Percentiles rank a stretch among this genome's conserved stretches.
Conservation (phyloP, 306 rosid genomes). For the Cyamopsis tetragonoloba region DNA sequence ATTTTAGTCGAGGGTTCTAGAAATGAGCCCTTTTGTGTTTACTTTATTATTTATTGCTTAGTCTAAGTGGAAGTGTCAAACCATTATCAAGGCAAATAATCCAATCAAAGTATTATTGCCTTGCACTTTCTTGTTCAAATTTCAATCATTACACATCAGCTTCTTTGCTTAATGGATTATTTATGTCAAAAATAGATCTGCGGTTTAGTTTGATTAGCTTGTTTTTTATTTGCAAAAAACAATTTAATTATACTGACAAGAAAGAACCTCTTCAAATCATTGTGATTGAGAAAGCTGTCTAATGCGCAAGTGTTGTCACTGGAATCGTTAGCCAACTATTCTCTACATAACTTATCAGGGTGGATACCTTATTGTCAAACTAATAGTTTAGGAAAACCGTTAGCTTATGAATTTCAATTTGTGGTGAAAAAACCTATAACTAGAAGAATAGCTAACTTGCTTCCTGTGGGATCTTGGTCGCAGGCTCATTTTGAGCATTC, state of each 20-base stretch:
- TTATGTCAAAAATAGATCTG: not conserved
- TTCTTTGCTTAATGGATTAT: slow-evolving; percentile 1
- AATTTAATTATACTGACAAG: not conserved
- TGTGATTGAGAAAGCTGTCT: slow-evolving; percentile 8
- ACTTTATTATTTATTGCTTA: not conserved
- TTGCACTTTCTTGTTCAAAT: not conserved
- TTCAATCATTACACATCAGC: not conserved
- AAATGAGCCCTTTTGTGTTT: too few relatives aligned
- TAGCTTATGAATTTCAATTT: not conserved
- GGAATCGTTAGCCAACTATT: too few relatives aligned
- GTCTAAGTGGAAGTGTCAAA: not conserved
- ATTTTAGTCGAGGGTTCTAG: not conserved
- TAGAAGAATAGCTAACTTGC: not conserved
- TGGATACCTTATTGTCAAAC: not conserved
- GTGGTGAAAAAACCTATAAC: not conserved
- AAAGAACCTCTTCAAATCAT: not conserved
- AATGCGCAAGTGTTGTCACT: too few relatives aligned
- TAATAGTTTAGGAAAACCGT: not conserved
- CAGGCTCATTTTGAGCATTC: slow-evolving; percentile 20
- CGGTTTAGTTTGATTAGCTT: slow-evolving; percentile 6
- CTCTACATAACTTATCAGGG: not conserved
- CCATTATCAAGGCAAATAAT: not conserved
- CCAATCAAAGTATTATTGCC: not conserved
- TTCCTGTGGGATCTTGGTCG: not conserved
- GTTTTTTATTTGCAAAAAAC: not conserved